Percentiles rank a stretch among this genome's conserved stretches.
Conservation (phyloP, 805 yeast genomes). For the Ogataea paradorogensis region DNA sequence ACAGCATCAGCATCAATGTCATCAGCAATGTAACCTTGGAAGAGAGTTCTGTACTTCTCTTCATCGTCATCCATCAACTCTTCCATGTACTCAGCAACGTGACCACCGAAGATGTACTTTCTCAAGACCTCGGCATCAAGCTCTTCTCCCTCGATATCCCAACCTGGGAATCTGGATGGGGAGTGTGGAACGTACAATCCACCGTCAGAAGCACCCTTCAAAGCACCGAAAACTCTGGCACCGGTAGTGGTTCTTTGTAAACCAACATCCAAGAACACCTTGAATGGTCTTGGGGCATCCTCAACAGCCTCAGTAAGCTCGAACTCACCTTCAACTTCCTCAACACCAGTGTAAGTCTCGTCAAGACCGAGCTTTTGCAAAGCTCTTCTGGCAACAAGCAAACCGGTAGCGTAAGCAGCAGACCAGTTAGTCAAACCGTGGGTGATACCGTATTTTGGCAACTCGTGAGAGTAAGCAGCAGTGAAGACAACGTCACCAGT, state of each 20-base stretch:
- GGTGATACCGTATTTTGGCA: constrained; percentile 94
- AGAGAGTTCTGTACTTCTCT: constrained; percentile 95
- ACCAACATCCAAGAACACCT: constrained; percentile 99
- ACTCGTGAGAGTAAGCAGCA: constrained; percentile 98
- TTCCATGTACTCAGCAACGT: constrained; percentile 99
- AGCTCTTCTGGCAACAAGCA: constrained; percentile 98
- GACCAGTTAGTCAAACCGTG: constrained; percentile 99
- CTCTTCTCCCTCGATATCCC: constrained; percentile 98
- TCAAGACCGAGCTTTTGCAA: constrained; percentile 96
- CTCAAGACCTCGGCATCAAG: constrained; percentile 95
- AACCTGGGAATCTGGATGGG: constrained; percentile 99
- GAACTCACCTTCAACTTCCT: constrained; percentile 99
- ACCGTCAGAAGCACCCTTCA: constrained; percentile 99
- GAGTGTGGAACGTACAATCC: constrained; percentile 99
- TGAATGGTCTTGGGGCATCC: constrained; percentile 99
- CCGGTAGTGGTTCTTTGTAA: constrained; percentile 99
- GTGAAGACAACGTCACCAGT: constrained; percentile 95
- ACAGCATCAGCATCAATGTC: constrained; percentile 95
- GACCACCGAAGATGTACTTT: constrained; percentile 99
- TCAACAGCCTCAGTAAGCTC: constrained; percentile 98
- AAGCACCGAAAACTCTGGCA: constrained; percentile 99
- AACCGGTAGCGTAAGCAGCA: constrained; percentile 99
- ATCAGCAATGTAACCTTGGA: constrained; percentile 95
- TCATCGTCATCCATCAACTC: constrained; percentile 99
- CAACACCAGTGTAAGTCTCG: constrained; percentile 98